phyloP scores from a whole-genome alignment of 169 alveolate species.

The Amoebophrya sp. region DNA sequence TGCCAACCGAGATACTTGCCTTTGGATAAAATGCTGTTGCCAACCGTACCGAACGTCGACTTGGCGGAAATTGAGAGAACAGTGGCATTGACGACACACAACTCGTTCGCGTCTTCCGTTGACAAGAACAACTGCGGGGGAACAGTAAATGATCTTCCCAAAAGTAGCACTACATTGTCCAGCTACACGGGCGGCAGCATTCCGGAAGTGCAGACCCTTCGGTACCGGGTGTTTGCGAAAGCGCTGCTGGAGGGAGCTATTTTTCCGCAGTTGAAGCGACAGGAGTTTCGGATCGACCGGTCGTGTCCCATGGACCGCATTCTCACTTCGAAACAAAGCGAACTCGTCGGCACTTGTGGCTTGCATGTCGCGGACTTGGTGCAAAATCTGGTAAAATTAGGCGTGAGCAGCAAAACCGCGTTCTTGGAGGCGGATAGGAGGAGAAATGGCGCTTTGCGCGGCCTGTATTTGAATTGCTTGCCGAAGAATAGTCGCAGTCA shows the following conservation, averaged over 20 bases:
- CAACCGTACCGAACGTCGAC: background rate
- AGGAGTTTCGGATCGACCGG: background rate
- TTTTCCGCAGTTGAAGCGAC: background rate
- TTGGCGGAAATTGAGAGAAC: background rate
- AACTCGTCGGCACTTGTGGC: background rate
- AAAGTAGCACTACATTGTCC: no score
- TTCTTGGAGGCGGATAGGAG: no score
- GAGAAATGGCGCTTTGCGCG: no score
- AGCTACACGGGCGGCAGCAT: no score
- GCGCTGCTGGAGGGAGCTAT: background rate
- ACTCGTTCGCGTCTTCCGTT: no score
- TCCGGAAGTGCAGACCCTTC: background rate
- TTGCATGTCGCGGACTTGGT: background rate
- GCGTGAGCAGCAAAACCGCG: no score
- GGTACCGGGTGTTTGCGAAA: background rate
- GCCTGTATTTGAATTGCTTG: no score
- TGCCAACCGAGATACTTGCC: background rate
- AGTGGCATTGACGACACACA: no score
- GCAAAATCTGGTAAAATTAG: no score
- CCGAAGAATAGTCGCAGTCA: no score
- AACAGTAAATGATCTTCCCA: no score
- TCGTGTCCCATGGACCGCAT: background rate
- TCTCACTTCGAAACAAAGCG: background rate
- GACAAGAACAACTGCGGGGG: no score
- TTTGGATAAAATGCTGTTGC: background rate